A percentile compares a stretch with the other conserved stretches of the same genome.
These are phyloP conservation scores for Colletotrichum caudatum DNA, from an alignment of 2,329 filamentous ascomycete genomes.

Conservation along the genomic window DNA sequence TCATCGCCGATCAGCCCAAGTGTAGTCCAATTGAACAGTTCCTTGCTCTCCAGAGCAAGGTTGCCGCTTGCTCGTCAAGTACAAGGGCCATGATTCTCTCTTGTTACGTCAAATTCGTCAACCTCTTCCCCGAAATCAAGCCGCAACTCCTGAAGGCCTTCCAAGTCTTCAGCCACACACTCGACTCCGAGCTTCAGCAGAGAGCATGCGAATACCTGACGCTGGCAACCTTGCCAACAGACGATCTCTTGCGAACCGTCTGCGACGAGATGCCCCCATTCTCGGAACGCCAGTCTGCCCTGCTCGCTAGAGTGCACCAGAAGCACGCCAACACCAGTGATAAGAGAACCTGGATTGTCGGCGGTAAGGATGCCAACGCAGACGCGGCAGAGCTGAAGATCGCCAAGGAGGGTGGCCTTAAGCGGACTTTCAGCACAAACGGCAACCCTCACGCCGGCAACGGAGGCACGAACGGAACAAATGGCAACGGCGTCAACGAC, in stretches of 20 bases:
- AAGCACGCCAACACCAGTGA: constrained; percentile 94
- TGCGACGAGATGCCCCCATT: constrained; percentile 99
- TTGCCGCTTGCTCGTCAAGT: constrained; percentile 87
- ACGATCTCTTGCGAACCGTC: constrained; percentile 91
- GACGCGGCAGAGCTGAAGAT: constrained; percentile 84
- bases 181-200: constrained; percentile 96
- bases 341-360: constrained; percentile 97
- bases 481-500: constrained; percentile 69
- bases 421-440: constrained; percentile 82
- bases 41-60: constrained; percentile 89
- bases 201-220: constrained; percentile 94
- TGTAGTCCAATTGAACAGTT: constrained; percentile 99
- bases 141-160: constrained; percentile 93
- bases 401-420: constrained; percentile 83
- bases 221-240: constrained; percentile 85
- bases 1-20: constrained; percentile 90
- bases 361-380: constrained; percentile 91
- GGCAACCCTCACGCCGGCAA: constrained; percentile 58
- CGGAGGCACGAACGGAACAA: constrained; percentile 60
- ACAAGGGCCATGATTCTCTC: constrained; percentile 95
- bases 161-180: constrained; percentile 89
- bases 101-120: constrained; percentile 97
- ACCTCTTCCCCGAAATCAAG: constrained; percentile 98
- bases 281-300: constrained; percentile 90
- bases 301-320: constrained; percentile 92